Evolutionary conservation across 164 flowering plant genomes (phyloP).

Genomic region (Tetrastigma voinierianum): DNA sequence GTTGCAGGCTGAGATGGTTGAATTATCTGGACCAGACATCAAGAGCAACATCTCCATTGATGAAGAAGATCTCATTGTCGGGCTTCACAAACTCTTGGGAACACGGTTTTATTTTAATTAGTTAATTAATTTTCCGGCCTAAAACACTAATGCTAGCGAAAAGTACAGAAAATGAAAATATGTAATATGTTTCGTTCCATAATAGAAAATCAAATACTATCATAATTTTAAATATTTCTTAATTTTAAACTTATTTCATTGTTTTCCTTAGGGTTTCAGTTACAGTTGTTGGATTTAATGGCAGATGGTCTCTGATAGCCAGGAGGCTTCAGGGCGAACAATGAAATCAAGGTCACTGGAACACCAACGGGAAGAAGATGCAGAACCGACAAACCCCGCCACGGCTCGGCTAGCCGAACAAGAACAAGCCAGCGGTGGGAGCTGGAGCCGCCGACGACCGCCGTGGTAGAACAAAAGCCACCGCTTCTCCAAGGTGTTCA

Average conservation of each 20-base stretch:
- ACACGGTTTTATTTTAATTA: conserved; percentile 16
- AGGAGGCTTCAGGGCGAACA: conserved; percentile 42
- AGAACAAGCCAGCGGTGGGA: no score
- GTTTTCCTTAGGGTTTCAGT: neutral
- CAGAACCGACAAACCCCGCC: neutral
- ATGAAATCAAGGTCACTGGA: conserved; percentile 40
- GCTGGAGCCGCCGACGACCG: no score
- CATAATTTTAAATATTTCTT: neutral
- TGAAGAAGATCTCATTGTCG: conserved; percentile 39
- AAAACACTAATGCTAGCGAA: no score
- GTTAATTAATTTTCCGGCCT: no score
- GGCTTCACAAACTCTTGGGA: conserved; percentile 38
- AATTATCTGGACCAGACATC: conserved; percentile 36
- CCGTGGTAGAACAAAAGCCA: neutral
- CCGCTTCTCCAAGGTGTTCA: neutral
- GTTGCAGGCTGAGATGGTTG: conserved; percentile 39
- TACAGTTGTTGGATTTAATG: neutral
- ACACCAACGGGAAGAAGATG: conserved; percentile 28
- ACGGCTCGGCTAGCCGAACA: neutral
- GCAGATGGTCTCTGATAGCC: conserved; percentile 47
- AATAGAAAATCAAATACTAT: no score
- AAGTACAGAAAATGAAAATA: no score
- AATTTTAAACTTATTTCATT: neutral
- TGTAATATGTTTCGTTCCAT: no score
- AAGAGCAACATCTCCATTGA: conserved; percentile 32